Conservation (phyloP, 2,329 filamentous ascomycete species). For the Fusarium subglutinans region DNA sequence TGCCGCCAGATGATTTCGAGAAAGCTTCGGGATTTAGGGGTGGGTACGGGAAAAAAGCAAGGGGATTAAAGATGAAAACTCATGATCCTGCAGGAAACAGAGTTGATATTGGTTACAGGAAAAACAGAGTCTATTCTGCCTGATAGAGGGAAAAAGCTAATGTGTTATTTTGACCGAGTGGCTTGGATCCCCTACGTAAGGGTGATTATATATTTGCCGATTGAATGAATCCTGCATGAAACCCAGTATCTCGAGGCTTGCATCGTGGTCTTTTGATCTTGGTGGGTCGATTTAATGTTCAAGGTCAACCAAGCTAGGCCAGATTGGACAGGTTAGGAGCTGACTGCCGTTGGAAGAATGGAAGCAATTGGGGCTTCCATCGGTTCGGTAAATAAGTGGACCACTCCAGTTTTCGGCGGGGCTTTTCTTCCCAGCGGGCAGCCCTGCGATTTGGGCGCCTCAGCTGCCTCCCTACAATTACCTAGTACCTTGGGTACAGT, state of each 20-base stretch:
- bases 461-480: not conserved
- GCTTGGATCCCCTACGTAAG: no score
- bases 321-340: conserved; percentile 20
- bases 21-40: conserved; percentile 1
- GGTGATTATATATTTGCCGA: no score
- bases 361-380: conserved; percentile 22
- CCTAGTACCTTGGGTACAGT: not conserved
- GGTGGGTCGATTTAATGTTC: conserved; percentile 21
- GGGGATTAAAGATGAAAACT: conserved; percentile 3
- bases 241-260: conserved; percentile 2
- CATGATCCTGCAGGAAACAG: conserved; percentile 18
- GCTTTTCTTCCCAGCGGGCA: not conserved
- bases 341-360: conserved; percentile 12
- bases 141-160: no score
- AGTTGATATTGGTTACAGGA: no score
- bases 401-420: not conserved
- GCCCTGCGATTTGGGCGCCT: not conserved
- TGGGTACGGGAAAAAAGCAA: conserved; percentile 3
- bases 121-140: no score
- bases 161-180: no score
- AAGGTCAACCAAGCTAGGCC: conserved; percentile 18
- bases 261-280: not conserved
- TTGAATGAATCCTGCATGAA: conserved; percentile 16
- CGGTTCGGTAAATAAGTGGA: conserved; percentile 5
- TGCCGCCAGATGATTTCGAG: conserved; percentile 12